These are phyloP conservation scores for Alternaria arborescens DNA, from an alignment of 2,329 filamentous ascomycete species.

Conservation along the genomic window DNA sequence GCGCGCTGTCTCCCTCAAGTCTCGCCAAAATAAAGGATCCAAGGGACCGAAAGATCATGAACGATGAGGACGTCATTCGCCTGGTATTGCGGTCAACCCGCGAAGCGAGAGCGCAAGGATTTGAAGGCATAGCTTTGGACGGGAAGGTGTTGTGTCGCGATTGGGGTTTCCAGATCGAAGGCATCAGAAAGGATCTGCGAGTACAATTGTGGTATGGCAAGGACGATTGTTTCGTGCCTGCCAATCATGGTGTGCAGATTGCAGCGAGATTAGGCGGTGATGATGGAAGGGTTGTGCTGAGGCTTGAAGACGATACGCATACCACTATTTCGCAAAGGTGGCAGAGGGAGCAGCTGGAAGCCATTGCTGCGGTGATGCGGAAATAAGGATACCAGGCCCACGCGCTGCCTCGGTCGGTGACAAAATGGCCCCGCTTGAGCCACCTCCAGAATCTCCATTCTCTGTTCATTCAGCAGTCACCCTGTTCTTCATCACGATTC, in stretches of 20 bases:
- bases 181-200: slow-evolving; percentile 47
- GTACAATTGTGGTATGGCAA: slow-evolving; percentile 45
- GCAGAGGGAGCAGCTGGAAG: slow-evolving; percentile 27
- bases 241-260: slow-evolving; percentile 46
- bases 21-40: slow-evolving; percentile 12
- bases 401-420: not conserved
- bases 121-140: slow-evolving; percentile 41
- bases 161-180: slow-evolving; percentile 49
- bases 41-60: slow-evolving; percentile 36
- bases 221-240: slow-evolving; percentile 45
- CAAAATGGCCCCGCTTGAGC: not conserved
- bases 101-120: slow-evolving; percentile 44
- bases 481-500: not conserved
- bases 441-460: not conserved
- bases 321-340: slow-evolving; percentile 29
- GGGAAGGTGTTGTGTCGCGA: slow-evolving; percentile 36
- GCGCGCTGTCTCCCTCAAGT: not conserved
- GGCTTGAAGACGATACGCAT: slow-evolving; percentile 50
- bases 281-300: slow-evolving; percentile 32
- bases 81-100: slow-evolving; percentile 29
- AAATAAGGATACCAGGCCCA: not conserved
- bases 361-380: slow-evolving; percentile 15
- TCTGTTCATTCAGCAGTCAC: not conserved
- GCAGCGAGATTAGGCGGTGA: slow-evolving; percentile 39
- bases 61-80: slow-evolving; percentile 32